Evolutionary conservation across 1,139 yeast species (phyloP).

Genomic region (Magnusiomyces sp.): DNA sequence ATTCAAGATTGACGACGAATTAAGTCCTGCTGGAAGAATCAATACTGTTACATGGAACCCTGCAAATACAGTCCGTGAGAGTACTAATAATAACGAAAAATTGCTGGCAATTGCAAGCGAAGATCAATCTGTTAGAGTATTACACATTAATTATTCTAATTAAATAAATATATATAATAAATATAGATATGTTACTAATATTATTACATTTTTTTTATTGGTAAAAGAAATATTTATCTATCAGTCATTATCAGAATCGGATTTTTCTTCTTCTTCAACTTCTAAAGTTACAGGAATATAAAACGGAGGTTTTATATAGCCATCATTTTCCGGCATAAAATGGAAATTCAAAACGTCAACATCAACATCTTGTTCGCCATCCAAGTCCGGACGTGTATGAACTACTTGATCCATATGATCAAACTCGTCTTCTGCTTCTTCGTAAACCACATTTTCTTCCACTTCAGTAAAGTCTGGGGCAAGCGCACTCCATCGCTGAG

Average conservation of each 20-base stretch:
- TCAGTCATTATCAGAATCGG: background rate
- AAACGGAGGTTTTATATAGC: conserved; percentile 25
- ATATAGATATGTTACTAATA: background rate
- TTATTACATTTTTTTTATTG: background rate
- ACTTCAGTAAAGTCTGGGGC: conserved; percentile 96
- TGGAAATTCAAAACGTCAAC: conserved; percentile 69
- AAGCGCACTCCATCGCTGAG: conserved; percentile 93
- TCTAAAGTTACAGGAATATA: conserved; percentile 28
- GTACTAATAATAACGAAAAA: background rate
- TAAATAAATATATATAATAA: background rate
- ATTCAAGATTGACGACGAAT: conserved; percentile 29
- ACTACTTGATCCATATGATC: conserved; percentile 63
- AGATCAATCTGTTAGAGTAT: conserved; percentile 48
- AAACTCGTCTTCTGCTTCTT: conserved; percentile 87
- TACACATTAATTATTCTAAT: conserved; percentile 3
- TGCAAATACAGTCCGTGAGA: conserved; percentile 1
- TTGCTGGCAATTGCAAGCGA: conserved; percentile 59
- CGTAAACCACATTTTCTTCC: conserved; percentile 83
- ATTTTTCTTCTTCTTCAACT: conserved; percentile 18
- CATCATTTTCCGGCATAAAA: conserved; percentile 49
- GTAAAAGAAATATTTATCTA: background rate
- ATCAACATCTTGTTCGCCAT: conserved; percentile 53
- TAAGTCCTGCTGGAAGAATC: conserved; percentile 52
- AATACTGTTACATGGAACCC: conserved; percentile 54
- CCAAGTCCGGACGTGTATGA: conserved; percentile 41